phyloP scores from a whole-genome alignment of 306 rosid species.

The Cucurbita ficifolia region DNA sequence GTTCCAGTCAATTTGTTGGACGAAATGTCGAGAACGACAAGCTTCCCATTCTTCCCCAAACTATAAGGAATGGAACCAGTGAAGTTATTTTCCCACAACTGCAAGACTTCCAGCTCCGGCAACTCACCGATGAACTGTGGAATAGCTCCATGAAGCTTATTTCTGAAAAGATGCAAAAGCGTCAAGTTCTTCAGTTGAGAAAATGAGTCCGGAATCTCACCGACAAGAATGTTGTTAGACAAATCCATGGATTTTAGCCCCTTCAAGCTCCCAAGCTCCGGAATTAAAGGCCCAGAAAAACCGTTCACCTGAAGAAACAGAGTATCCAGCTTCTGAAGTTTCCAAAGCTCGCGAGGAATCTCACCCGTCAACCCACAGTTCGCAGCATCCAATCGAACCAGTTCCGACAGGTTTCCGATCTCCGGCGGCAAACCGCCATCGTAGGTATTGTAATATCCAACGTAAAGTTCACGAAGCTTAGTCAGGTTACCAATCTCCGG shows the following conservation, averaged over 20 bases:
- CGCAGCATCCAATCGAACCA: constrained; percentile 76
- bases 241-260: constrained; percentile 81
- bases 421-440: constrained; percentile 59
- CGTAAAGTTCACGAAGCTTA: constrained; percentile 56
- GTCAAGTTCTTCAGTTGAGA: constrained; percentile 52
- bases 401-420: constrained; percentile 55
- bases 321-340: constrained; percentile 61
- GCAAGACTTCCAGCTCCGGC: constrained; percentile 67
- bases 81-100: constrained; percentile 92
- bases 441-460: constrained; percentile 65
- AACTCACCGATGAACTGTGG: constrained; percentile 69
- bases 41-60: constrained; percentile 68
- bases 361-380: constrained; percentile 66
- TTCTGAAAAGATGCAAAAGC: constrained; percentile 64
- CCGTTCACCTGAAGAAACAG: constrained; percentile 88
- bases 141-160: constrained; percentile 82
- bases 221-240: constrained; percentile 56
- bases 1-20: constrained; percentile 78
- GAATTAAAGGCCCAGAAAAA: constrained; percentile 53
- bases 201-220: constrained; percentile 68
- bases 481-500: constrained; percentile 65
- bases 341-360: constrained; percentile 61
- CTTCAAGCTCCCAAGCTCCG: constrained; percentile 55
- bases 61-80: constrained; percentile 69
- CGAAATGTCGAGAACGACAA: constrained; percentile 51